Evolutionary conservation across 129 eudicot species (phyloP).

Genomic region (Ambrosia artemisiifolia): DNA sequence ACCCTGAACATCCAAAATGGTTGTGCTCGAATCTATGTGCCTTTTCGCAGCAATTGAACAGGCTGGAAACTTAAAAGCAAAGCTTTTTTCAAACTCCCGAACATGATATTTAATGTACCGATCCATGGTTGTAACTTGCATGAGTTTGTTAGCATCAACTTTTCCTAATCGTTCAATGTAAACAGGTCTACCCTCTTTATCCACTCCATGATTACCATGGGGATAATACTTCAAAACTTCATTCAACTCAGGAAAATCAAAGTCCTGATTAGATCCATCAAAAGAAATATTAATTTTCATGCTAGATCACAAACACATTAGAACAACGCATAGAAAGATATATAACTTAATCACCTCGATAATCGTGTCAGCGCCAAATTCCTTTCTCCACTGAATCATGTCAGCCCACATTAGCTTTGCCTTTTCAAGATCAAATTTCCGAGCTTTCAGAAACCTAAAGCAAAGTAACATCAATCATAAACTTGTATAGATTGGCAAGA

Average conservation of each 20-base stretch:
- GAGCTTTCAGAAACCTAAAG: conserved; percentile 65
- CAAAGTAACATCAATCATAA: background rate
- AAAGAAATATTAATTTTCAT: conserved; percentile 7
- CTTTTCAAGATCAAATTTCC: conserved; percentile 64
- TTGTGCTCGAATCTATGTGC: conserved; percentile 85
- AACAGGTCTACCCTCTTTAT: conserved; percentile 87
- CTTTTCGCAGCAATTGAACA: conserved; percentile 89
- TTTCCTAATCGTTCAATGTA: conserved; percentile 89
- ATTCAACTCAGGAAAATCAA: conserved; percentile 67
- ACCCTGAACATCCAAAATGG: conserved; percentile 92
- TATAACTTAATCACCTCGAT: conserved; percentile 38
- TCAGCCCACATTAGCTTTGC: conserved; percentile 76
- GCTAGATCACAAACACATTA: conserved; percentile 4
- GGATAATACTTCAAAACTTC: conserved; percentile 89
- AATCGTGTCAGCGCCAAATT: conserved; percentile 58
- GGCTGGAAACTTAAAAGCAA: conserved; percentile 78
- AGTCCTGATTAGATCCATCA: conserved; percentile 53
- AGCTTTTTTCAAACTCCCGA: conserved; percentile 69
- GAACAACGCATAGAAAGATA: background rate
- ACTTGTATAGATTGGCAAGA: background rate
- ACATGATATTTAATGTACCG: conserved; percentile 86
- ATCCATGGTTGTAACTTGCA: conserved; percentile 94
- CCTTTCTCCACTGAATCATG: conserved; percentile 74
- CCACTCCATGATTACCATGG: conserved; percentile 94
- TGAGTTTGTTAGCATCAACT: conserved; percentile 84